These are phyloP conservation scores for Phytophthora nicotianae DNA, from an alignment of 352 stramenopile species.

Conservation along the genomic window DNA sequence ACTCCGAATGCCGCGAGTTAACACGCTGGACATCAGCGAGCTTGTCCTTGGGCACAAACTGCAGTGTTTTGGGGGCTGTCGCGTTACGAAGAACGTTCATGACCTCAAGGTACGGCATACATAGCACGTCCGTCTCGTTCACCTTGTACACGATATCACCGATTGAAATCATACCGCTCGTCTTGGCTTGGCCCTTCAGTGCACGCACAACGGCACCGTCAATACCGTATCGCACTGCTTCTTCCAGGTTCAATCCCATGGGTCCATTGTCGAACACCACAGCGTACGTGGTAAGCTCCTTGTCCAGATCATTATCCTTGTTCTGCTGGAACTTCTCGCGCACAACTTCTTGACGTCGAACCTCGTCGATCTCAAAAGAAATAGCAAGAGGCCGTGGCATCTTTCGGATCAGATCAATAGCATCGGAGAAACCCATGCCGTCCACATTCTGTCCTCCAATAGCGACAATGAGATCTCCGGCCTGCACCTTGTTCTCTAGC, in stretches of 20 bases:
- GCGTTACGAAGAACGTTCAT: conserved; percentile 81
- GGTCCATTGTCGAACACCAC: conserved; percentile 86
- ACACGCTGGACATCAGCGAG: conserved; percentile 83
- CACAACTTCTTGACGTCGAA: conserved; percentile 58
- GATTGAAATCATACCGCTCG: conserved; percentile 81
- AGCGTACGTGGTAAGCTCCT: conserved; percentile 79
- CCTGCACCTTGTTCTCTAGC: conserved; percentile 82
- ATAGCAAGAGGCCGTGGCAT: conserved; percentile 80
- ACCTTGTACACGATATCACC: conserved; percentile 90
- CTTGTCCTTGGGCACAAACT: conserved; percentile 89
- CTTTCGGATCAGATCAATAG: conserved; percentile 87
- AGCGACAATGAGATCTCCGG: conserved; percentile 83
- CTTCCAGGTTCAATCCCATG: conserved; percentile 87
- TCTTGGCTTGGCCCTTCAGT: conserved; percentile 84
- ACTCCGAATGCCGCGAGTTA: conserved; percentile 83
- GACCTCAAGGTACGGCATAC: conserved; percentile 85
- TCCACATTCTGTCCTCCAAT: conserved; percentile 81
- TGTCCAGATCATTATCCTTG: conserved; percentile 71
- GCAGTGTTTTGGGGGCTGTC: conserved; percentile 72
- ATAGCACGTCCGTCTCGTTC: conserved; percentile 82
- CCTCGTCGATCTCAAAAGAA: conserved; percentile 82
- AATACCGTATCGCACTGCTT: conserved; percentile 83
- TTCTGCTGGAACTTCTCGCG: conserved; percentile 59
- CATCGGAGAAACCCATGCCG: conserved; percentile 81
- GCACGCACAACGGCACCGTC: conserved; percentile 81